Evolutionary conservation across 495 filamentous ascomycete genomes (phyloP).

Genomic region (Xylaria intraflava): DNA sequence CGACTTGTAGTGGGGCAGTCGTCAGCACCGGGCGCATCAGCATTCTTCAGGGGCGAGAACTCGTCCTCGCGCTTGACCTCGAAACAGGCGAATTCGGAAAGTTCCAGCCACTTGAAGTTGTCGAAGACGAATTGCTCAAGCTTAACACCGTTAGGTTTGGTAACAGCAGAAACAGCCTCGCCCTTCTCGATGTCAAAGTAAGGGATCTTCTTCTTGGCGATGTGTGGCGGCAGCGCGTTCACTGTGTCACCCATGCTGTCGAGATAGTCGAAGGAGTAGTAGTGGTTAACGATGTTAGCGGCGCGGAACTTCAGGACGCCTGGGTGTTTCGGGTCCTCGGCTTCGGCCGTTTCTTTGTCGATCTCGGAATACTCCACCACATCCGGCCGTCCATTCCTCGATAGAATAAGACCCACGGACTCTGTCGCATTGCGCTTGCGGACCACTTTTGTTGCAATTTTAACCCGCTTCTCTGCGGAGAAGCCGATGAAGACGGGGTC

Average conservation of each 20-base stretch:
- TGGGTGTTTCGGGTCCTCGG: slow-evolving; percentile 75
- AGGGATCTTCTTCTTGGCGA: slow-evolving; percentile 97
- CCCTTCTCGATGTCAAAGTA: slow-evolving; percentile 69
- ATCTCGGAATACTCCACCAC: slow-evolving; percentile 99
- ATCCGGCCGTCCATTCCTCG: slow-evolving; percentile 92
- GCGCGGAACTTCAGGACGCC: slow-evolving; percentile 90
- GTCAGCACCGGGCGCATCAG: slow-evolving; percentile 70
- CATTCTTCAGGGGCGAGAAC: slow-evolving; percentile 98
- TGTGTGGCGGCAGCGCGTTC: slow-evolving; percentile 84
- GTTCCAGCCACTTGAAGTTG: slow-evolving; percentile 82
- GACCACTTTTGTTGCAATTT: slow-evolving; percentile 97
- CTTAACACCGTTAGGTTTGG: slow-evolving; percentile 96
- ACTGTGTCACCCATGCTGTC: slow-evolving; percentile 82
- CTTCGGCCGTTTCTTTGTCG: slow-evolving; percentile 76
- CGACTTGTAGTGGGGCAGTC: slow-evolving; percentile 92
- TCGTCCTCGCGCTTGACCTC: slow-evolving; percentile 97
- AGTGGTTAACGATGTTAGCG: slow-evolving; percentile 99
- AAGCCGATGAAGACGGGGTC: slow-evolving; percentile 96
- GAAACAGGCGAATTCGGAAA: slow-evolving; percentile 88
- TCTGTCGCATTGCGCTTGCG: slow-evolving; percentile 96
- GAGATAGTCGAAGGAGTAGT: slow-evolving; percentile 93
- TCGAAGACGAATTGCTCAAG: slow-evolving; percentile 99
- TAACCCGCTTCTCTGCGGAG: slow-evolving; percentile 77
- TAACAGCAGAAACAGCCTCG: slow-evolving; percentile 67
- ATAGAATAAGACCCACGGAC: slow-evolving; percentile 88